A percentile compares a stretch with the other conserved stretches of the same genome.
Conservation (phyloP, 2,329 filamentous ascomycete species). For the Xylariaceae sp. region DNA sequence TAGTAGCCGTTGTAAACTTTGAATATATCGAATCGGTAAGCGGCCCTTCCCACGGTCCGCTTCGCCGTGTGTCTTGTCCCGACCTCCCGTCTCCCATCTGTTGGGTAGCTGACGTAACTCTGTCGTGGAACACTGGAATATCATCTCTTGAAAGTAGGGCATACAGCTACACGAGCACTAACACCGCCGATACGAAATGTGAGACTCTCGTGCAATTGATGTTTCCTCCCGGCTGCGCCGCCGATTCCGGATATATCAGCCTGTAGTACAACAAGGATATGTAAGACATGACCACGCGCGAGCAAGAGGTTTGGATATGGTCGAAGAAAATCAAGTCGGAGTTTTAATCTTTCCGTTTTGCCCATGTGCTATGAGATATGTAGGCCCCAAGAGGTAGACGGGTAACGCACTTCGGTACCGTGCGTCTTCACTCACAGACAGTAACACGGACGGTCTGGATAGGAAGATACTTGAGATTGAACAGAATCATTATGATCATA, state of each 20-base stretch:
- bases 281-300: no score
- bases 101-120: no score
- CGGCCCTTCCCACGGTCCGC: slow-evolving; percentile 19
- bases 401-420: no score
- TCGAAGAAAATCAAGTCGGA: not conserved
- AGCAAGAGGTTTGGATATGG: not conserved
- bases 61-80: slow-evolving; percentile 17
- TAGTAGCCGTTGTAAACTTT: no score
- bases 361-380: no score
- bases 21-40: slow-evolving; percentile 15
- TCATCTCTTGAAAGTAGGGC: not conserved
- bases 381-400: no score
- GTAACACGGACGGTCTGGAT: no score
- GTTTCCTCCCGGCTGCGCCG: slow-evolving; percentile 6
- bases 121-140: not conserved
- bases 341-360: not conserved
- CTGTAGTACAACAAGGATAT: slow-evolving; percentile 15
- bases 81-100: slow-evolving; percentile 15
- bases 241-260: slow-evolving; percentile 6
- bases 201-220: slow-evolving; percentile 1
- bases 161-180: slow-evolving; percentile 17
- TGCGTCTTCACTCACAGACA: no score
- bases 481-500: no score
- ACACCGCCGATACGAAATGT: slow-evolving; percentile 23
- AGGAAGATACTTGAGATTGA: no score